Percentiles rank a stretch among this genome's conserved stretches.
Conservation (phyloP, 768 basidiomycete species). For the Amanita thiersii region DNA sequence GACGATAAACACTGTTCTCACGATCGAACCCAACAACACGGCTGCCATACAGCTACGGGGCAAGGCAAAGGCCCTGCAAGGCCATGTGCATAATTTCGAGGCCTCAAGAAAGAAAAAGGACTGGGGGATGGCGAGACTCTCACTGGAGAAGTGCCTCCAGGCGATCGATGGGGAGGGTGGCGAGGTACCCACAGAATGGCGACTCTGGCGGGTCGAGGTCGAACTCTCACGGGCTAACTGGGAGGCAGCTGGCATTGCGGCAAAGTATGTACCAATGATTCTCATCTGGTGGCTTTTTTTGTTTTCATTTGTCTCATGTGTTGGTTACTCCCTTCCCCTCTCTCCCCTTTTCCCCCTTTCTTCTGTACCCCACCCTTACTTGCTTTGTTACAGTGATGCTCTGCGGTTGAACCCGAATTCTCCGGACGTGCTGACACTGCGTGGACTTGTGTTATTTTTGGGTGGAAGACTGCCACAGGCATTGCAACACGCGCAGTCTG, state of each 20-base stretch:
- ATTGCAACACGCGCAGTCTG: conserved; percentile 59
- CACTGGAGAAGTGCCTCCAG: conserved; percentile 70
- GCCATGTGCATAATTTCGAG: conserved; percentile 59
- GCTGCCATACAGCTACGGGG: conserved; percentile 52
- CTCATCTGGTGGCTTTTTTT: conserved; percentile 1
- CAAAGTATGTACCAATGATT: conserved; percentile 46
- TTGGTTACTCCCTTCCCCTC: conserved; percentile 5
- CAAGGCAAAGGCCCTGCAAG: conserved; percentile 53
- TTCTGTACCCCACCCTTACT: conserved; percentile 2
- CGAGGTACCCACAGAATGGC: conserved; percentile 74
- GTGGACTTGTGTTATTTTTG: conserved; percentile 75
- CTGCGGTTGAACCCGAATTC: conserved; percentile 65
- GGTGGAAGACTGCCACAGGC: conserved; percentile 63
- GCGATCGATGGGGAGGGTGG: conserved; percentile 68
- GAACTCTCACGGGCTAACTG: conserved; percentile 63
- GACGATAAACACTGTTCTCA: conserved; percentile 52
- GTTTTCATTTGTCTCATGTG: background rate
- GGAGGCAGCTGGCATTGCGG: conserved; percentile 68
- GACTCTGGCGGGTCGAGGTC: conserved; percentile 70
- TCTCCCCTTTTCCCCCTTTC: background rate
- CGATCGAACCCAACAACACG: conserved; percentile 54
- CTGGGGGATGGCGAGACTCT: conserved; percentile 74
- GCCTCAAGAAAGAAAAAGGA: conserved; percentile 48
- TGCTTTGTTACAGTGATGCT: conserved; percentile 51
- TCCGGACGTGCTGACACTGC: conserved; percentile 70